Percentiles rank a stretch among this genome's conserved stretches.
phyloP scores from a whole-genome alignment of 2,329 filamentous ascomycete species.

The Colletotrichum sp. region DNA sequence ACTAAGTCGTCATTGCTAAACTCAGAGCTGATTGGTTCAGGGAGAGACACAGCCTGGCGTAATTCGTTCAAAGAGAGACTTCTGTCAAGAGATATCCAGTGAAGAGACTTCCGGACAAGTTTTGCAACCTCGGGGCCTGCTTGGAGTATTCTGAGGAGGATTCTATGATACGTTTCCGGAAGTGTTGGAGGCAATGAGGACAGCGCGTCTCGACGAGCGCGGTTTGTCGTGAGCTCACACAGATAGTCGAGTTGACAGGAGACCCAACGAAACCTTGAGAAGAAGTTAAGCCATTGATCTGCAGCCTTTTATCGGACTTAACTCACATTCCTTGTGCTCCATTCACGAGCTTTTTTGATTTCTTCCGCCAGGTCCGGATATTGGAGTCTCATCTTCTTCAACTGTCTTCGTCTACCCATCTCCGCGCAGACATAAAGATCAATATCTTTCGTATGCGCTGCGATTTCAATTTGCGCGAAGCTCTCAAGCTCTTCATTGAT shows the following conservation, averaged over 20 bases:
- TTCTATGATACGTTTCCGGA: neutral
- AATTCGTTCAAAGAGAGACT: fast-evolving
- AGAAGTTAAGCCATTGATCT: neutral
- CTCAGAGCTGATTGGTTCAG: too few species aligned
- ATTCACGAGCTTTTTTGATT: neutral
- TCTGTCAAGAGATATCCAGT: neutral
- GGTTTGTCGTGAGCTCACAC: neutral
- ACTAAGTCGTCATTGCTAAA: neutral
- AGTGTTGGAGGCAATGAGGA: neutral
- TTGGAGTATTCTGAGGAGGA: fast-evolving
- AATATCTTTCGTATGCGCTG: neutral
- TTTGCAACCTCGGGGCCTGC: fast-evolving
- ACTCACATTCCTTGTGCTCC: neutral
- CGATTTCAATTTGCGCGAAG: neutral
- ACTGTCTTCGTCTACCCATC: neutral
- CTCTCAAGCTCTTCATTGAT: too few species aligned
- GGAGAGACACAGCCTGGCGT: neutral
- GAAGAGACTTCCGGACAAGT: neutral
- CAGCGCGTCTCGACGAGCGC: neutral
- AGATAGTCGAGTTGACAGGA: neutral
- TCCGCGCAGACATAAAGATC: neutral
- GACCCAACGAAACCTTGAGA: neutral
- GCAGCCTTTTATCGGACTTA: too few species aligned
- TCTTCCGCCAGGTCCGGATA: neutral
- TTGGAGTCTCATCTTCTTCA: neutral